phyloP scores from a whole-genome alignment of 225 moss, liverwort and hornwort species.

The Polytrichum commune region DNA sequence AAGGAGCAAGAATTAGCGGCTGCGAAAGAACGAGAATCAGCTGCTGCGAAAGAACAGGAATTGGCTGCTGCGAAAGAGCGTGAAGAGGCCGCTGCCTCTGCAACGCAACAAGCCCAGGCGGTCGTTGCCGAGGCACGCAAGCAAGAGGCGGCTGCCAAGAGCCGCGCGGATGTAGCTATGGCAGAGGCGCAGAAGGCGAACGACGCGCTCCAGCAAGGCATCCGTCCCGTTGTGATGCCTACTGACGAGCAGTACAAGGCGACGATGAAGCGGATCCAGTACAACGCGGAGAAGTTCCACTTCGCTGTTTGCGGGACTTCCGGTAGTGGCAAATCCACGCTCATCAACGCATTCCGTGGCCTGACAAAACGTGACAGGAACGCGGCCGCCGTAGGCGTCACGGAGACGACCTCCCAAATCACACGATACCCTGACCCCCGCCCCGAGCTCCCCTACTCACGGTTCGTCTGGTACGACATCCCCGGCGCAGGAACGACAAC shows the following conservation, averaged over 20 bases:
- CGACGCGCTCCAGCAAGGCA: background rate
- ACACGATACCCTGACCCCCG: conserved; percentile 3
- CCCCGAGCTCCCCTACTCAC: background rate
- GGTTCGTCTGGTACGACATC: conserved; percentile 16
- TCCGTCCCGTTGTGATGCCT: conserved; percentile 6
- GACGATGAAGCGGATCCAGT: conserved; percentile 1
- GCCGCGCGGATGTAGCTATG: background rate
- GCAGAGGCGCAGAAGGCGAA: background rate
- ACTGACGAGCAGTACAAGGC: conserved; percentile 4
- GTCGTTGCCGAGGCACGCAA: background rate
- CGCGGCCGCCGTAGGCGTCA: conserved; percentile 8
- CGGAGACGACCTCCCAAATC: conserved; percentile 12
- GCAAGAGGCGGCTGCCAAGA: background rate
- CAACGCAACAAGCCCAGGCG: no score
- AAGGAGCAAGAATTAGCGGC: background rate
- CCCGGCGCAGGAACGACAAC: conserved; percentile 6
- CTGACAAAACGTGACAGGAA: background rate
- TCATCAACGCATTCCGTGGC: conserved; percentile 15
- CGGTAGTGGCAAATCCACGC: conserved; percentile 13
- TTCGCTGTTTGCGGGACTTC: conserved; percentile 8
- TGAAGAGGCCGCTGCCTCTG: conserved; percentile 2
- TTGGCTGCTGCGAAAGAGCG: background rate
- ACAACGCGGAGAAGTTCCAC: conserved; percentile 8
- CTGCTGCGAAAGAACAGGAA: background rate
- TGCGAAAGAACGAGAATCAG: conserved; percentile 1